phyloP scores from a whole-genome alignment of 352 stramenopile species.

The Phytophthora hybrid region DNA sequence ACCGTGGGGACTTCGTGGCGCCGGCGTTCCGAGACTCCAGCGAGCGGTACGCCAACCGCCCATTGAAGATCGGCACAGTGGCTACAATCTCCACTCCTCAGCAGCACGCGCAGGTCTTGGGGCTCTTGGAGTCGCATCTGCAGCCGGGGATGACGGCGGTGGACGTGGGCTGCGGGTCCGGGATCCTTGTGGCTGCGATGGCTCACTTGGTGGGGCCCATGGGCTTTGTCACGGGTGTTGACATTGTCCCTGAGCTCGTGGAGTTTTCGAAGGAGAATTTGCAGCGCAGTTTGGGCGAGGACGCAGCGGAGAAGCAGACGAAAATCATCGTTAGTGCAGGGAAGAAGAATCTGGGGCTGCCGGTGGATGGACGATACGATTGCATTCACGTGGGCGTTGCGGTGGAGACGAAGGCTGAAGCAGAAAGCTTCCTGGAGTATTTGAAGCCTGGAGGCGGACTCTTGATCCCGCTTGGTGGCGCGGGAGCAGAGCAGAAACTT shows the following conservation, averaged over 20 bases:
- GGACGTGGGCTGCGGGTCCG: slow-evolving; percentile 86
- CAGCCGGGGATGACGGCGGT: slow-evolving; percentile 67
- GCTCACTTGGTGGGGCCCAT: slow-evolving; percentile 64
- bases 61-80: slow-evolving; percentile 79
- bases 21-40: slow-evolving; percentile 33
- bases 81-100: slow-evolving; percentile 90
- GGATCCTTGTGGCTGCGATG: slow-evolving; percentile 82
- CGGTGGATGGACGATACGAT: slow-evolving; percentile 53
- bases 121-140: slow-evolving; percentile 71
- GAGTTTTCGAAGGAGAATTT: slow-evolving; percentile 75
- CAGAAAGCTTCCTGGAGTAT: slow-evolving; percentile 71
- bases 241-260: slow-evolving; percentile 84
- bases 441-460: slow-evolving; percentile 77
- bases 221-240: slow-evolving; percentile 72
- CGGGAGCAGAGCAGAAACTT: slow-evolving; percentile 76
- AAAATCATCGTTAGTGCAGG: slow-evolving; percentile 52
- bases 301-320: slow-evolving; percentile 48
- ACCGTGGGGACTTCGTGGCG: slow-evolving; percentile 70
- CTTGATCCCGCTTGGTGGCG: slow-evolving; percentile 70
- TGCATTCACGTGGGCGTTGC: slow-evolving; percentile 86
- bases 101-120: slow-evolving; percentile 84
- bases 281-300: slow-evolving; percentile 49
- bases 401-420: slow-evolving; percentile 77
- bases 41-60: slow-evolving; percentile 74
- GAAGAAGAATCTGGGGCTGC: slow-evolving; percentile 53